phyloP scores from a whole-genome alignment of 2,329 filamentous ascomycete genomes.

The Verticillium nubilum region DNA sequence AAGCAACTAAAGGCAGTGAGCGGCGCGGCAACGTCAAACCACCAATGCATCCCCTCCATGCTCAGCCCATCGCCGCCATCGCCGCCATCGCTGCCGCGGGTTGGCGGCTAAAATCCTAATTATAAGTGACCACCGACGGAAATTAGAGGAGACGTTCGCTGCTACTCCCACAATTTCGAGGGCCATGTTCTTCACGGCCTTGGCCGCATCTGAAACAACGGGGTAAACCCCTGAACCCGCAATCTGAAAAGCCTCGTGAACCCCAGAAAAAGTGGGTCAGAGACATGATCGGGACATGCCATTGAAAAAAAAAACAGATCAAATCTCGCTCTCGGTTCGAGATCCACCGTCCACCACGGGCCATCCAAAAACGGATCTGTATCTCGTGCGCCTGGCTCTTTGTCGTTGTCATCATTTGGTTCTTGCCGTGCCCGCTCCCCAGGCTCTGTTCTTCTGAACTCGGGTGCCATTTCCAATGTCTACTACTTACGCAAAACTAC shows the following conservation, averaged over 20 bases:
- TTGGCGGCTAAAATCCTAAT: background rate
- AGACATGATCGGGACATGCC: background rate
- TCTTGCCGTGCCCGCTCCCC: too few relatives aligned
- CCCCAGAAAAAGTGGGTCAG: background rate
- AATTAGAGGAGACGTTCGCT: background rate
- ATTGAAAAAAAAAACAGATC: too few relatives aligned
- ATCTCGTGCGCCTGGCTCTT: background rate
- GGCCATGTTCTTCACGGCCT: background rate
- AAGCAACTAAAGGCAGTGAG: background rate
- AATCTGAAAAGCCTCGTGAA: background rate
- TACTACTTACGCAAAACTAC: too few relatives aligned
- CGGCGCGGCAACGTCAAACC: background rate
- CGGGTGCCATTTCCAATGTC: too few relatives aligned
- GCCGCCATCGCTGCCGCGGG: background rate
- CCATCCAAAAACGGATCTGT: background rate
- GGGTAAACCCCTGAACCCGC: background rate
- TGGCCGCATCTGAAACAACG: constrained; percentile 3
- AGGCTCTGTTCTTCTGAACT: too few relatives aligned
- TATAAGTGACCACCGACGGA: background rate
- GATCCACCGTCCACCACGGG: background rate
- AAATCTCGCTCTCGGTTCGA: background rate
- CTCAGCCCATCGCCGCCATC: background rate
- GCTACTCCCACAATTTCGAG: background rate
- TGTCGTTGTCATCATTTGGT: too few relatives aligned
- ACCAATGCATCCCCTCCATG: background rate